Conservation (phyloP, 306 rosid species). For the Elaeagnus macrophylla region DNA sequence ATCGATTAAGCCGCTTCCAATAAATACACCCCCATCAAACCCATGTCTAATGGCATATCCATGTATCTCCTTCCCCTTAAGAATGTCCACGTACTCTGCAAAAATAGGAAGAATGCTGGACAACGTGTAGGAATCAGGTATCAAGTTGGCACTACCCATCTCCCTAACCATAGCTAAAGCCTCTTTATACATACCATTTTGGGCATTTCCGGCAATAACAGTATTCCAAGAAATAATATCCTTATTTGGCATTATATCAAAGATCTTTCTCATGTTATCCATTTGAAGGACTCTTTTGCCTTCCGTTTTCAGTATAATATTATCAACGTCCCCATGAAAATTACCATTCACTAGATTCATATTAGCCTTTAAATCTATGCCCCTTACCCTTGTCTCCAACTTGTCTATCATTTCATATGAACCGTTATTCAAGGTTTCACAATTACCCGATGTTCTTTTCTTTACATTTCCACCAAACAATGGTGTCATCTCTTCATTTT, state of each 20-base stretch:
- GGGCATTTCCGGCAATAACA: conserved; percentile 57
- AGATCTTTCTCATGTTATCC: conserved; percentile 49
- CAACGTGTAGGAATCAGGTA: conserved; percentile 66
- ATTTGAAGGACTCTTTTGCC: neutral
- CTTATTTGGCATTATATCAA: conserved; percentile 51
- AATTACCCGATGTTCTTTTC: conserved; percentile 7
- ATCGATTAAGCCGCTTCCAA: conserved; percentile 77
- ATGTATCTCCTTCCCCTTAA: conserved; percentile 83
- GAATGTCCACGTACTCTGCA: conserved; percentile 48
- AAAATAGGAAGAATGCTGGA: conserved; percentile 75
- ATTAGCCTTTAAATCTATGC: conserved; percentile 1
- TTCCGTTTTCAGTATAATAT: neutral
- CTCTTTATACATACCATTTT: conserved; percentile 48
- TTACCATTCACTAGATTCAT: neutral
- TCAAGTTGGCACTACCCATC: conserved; percentile 48
- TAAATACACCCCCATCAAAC: conserved; percentile 52
- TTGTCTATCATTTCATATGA: conserved; percentile 2
- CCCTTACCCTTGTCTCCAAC: conserved; percentile 1
- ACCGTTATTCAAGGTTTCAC: conserved; percentile 8
- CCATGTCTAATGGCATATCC: conserved; percentile 57
- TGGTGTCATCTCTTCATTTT: conserved; percentile 1
- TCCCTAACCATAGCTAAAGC: conserved; percentile 49
- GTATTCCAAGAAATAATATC: conserved; percentile 93
- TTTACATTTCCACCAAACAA: neutral
- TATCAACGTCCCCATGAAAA: conserved; percentile 3